Base-by-base conservation (phyloP, 805 yeast species). In the Starmera caribaea region DNA sequence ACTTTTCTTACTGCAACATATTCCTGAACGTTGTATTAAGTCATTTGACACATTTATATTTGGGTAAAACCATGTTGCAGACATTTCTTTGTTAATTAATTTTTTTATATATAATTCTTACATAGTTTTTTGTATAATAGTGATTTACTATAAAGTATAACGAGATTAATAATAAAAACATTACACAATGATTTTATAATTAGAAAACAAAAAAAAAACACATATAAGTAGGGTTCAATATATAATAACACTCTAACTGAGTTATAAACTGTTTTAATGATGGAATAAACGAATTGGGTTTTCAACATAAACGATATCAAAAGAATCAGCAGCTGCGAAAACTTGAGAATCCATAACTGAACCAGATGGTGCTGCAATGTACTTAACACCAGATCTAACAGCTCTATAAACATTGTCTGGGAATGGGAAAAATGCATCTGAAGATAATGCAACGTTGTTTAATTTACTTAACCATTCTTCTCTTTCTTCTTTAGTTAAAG, bases 391-490 rank as follows among this genome's bases (percentile, higher is more conserved):
- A 15, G 95, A 82, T 72, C 85, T 79, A 38, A 80, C 96, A 48
- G 97, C 97, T 65, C 99, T 80, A 78, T 90, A 88, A 52, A 92
- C 96, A 60, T 92, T 92, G 66, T 92, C 99, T 50, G 97, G 92
- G 92, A 92, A 92, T 67, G 99, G 99, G 95, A 92, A 92, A 79
- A 92, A 92, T 26, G 99, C 99, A 62, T 92, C 99, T 4, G 97
- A 88, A 14, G 96, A 82, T 53, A 89, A 72, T 11, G 97, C 88
- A 41, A 92, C 99, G 53, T 85, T 79, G 43, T 69, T 76, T 62
- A 88, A 74, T 68, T 88, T 77, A 45, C 67, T 54, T 49, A 82
- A 66, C 97, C 97, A 92, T 54, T 84, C 95, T 48, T 69, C 68
- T 66, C 90, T 86, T 72, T 92, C 98, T 47, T 71, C 78, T 24